phyloP scores from a whole-genome alignment of 805 yeast species.

The Peterozyma xylosa region DNA sequence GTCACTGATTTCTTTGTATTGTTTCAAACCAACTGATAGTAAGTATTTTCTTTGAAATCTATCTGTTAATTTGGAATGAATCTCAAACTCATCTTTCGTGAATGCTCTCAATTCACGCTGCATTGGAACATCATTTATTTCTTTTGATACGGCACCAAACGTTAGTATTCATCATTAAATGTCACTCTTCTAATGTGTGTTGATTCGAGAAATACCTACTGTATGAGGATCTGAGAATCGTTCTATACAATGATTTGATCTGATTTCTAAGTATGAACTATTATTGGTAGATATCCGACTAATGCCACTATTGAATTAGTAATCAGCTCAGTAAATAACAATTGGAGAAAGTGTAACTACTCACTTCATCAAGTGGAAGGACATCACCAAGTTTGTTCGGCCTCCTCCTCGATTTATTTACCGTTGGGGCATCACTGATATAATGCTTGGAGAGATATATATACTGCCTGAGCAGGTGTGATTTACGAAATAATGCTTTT shows the following conservation, averaged over 20 bases:
- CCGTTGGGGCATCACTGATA: too few relatives aligned
- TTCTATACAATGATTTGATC: conserved; percentile 21
- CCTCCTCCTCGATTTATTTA: too few relatives aligned
- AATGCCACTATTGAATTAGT: too few relatives aligned
- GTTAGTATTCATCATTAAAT: not conserved
- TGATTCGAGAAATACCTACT: conserved; percentile 13
- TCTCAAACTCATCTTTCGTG: conserved; percentile 23
- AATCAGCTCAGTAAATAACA: too few relatives aligned
- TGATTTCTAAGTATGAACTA: conserved; percentile 22
- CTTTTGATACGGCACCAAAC: conserved; percentile 3
- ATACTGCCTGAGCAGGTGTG: too few relatives aligned
- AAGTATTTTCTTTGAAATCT: conserved; percentile 18
- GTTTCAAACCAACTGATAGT: conserved; percentile 23
- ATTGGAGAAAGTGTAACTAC: too few relatives aligned
- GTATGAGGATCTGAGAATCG: conserved; percentile 19
- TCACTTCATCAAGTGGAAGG: too few relatives aligned
- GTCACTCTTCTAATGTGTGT: not conserved
- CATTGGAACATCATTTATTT: conserved; percentile 16
- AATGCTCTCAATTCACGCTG: conserved; percentile 17
- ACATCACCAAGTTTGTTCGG: too few relatives aligned
- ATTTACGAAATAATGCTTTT: too few relatives aligned
- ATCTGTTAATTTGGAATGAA: conserved; percentile 17
- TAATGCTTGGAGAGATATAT: too few relatives aligned
- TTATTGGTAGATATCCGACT: not conserved
- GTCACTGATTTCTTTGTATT: conserved; percentile 18